Conservation (phyloP, 371 early-diverging fungal species). For the Lichtheimia hyalospora region DNA sequence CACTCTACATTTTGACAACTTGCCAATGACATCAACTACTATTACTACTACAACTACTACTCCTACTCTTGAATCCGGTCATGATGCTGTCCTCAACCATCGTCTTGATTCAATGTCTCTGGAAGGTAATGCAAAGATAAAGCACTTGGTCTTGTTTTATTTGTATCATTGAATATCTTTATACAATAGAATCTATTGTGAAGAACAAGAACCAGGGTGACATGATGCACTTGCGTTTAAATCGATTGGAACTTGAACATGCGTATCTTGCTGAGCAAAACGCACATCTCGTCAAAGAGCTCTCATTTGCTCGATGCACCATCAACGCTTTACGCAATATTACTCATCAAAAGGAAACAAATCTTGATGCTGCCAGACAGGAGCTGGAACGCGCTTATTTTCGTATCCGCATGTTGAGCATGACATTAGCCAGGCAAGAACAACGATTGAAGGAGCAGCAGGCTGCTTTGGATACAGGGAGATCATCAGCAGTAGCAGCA, state of each 20-base stretch:
- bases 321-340: constrained; percentile 43
- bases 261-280: constrained; percentile 45
- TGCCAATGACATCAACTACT: no score
- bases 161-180: neutral
- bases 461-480: neutral
- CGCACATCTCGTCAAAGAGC: constrained; percentile 34
- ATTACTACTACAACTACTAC: neutral
- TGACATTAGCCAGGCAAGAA: constrained; percentile 27
- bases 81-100: neutral
- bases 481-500: neutral
- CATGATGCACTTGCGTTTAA: constrained; percentile 5
- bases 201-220: neutral
- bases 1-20: no score
- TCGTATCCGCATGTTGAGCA: constrained; percentile 33
- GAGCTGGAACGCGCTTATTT: constrained; percentile 51
- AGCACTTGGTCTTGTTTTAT: neutral
- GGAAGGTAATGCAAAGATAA: neutral
- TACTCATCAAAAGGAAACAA: constrained; percentile 34
- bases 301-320: constrained; percentile 44
- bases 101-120: constrained; percentile 1
- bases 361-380: constrained; percentile 44
- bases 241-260: constrained; percentile 43
- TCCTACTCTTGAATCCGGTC: neutral
- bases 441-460: constrained; percentile 15
- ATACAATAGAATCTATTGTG: no score